Percentiles rank a stretch among this genome's conserved stretches.
phyloP scores from a whole-genome alignment of 1,139 yeast species.

The Arxiozyma heterogenica region DNA sequence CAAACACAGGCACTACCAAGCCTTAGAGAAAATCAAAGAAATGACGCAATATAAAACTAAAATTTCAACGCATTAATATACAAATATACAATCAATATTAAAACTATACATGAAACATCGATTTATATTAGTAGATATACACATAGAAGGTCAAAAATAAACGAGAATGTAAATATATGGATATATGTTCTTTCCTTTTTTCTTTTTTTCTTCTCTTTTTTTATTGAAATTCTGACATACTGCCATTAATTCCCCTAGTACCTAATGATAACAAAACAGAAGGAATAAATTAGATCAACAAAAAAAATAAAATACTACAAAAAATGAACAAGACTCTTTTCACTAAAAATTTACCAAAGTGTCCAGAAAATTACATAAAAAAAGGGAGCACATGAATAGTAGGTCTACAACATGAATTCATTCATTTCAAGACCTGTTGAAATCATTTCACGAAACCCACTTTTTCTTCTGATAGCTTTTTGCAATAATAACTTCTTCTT shows the following conservation, averaged over 20 bases:
- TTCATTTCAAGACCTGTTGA: constrained; percentile 28
- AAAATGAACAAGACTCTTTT: no score
- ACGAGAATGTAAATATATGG: background rate
- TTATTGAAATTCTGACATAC: no score
- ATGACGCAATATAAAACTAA: no score
- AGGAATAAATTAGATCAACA: background rate
- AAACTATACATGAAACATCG: background rate
- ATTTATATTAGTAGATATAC: no score
- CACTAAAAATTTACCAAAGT: background rate
- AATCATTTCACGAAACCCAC: constrained; percentile 29
- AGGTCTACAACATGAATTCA: constrained; percentile 27
- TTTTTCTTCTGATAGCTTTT: constrained; percentile 25
- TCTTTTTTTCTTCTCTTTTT: no score
- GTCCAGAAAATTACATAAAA: background rate
- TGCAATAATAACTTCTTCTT: constrained; percentile 14
- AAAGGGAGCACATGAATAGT: background rate
- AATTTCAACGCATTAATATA: no score
- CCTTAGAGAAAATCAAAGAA: no score
- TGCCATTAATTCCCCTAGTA: background rate
- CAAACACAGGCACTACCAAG: no score
- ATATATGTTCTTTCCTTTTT: background rate
- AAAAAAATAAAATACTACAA: no score
- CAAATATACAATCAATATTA: no score
- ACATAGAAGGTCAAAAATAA: no score
- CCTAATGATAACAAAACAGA: background rate